These are phyloP conservation scores for Eimeria praecox DNA, from an alignment of 169 alveolate genomes.

Conservation along the genomic window DNA sequence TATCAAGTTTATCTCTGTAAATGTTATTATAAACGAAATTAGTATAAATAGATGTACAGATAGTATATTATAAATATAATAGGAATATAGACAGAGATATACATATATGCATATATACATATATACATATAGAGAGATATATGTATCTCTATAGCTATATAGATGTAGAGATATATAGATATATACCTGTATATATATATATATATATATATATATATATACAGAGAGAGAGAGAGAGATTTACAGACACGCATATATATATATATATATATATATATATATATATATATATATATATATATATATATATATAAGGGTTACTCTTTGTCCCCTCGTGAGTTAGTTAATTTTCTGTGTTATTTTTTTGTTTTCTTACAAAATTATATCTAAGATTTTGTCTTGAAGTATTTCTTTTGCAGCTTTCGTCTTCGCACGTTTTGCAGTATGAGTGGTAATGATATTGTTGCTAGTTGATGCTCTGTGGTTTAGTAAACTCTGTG, in stretches of 20 bases:
- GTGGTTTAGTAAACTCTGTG: not conserved
- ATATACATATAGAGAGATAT: too few relatives aligned
- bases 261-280: too few relatives aligned
- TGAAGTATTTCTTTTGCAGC: conserved; percentile 4
- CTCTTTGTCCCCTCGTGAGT: too few relatives aligned
- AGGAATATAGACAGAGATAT: not conserved
- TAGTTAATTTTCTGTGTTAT: not conserved
- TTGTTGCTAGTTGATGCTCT: not conserved
- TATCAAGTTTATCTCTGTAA: not conserved
- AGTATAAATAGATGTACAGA: not conserved
- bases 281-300: too few relatives aligned
- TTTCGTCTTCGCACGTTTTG: conserved; percentile 43
- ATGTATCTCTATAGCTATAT: too few relatives aligned
- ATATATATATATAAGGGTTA: too few relatives aligned
- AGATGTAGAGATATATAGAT: too few relatives aligned
- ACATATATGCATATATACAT: too few relatives aligned
- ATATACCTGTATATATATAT: too few relatives aligned
- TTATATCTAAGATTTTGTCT: not conserved
- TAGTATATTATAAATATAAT: not conserved
- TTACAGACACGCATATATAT: too few relatives aligned
- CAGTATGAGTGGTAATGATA: not conserved
- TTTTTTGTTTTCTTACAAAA: conserved; percentile 15
- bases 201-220: too few relatives aligned
- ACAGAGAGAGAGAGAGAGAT: too few relatives aligned
- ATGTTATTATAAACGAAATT: not conserved